Conservation (phyloP, 2,329 filamentous ascomycete genomes). For the Xylariaceae sp. region DNA sequence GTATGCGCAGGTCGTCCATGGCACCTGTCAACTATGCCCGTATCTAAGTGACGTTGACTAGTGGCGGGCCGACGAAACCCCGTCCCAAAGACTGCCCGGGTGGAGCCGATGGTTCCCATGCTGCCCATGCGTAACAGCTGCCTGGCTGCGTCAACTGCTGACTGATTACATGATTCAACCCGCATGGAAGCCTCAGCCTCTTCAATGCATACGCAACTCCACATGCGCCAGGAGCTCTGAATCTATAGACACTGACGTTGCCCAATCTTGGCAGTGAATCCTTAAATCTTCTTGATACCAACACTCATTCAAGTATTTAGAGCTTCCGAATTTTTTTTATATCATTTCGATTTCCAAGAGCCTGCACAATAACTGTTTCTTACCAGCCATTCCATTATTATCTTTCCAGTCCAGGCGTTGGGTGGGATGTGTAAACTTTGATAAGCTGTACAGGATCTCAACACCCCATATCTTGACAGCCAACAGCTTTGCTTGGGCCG, state of each 20-base stretch:
- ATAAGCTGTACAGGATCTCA: slow-evolving; percentile 7
- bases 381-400: too few species aligned
- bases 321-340: background rate
- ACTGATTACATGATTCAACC: background rate
- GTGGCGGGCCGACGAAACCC: background rate
- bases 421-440: slow-evolving; percentile 18
- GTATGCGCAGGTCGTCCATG: too few species aligned
- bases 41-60: too few species aligned
- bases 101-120: too few species aligned
- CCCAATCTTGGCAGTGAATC: slow-evolving; percentile 4
- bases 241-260: slow-evolving; percentile 15
- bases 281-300: background rate
- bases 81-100: background rate
- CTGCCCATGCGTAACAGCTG: slow-evolving; percentile 5
- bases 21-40: too few species aligned
- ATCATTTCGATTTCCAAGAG: background rate
- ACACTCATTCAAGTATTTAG: background rate
- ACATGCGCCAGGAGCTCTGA: slow-evolving; percentile 4
- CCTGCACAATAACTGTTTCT: background rate
- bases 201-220: slow-evolving; percentile 5
- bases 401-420: slow-evolving; percentile 1
- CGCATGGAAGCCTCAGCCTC: background rate
- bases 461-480: slow-evolving; percentile 12
- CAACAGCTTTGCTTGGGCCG: slow-evolving; percentile 4
- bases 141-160: slow-evolving; percentile 21